A percentile compares a stretch with the other conserved stretches of the same genome.
phyloP scores from a whole-genome alignment of 139 green algal species.

The Haematococcus lacustris region DNA sequence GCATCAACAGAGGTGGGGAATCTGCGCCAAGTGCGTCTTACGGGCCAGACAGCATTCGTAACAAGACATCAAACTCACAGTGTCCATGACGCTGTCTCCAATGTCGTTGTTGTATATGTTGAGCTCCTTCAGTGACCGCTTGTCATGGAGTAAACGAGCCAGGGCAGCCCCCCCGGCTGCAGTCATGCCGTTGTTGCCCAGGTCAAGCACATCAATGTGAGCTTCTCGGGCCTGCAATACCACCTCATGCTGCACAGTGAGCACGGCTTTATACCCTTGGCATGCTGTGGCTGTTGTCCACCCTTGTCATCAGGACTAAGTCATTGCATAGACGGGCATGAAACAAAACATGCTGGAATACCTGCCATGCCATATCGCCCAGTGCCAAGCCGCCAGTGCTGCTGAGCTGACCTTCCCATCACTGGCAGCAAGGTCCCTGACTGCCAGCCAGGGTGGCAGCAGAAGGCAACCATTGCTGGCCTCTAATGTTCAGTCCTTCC shows the following conservation, averaged over 20 bases:
- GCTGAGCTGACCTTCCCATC: no score
- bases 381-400: no score
- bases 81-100: slow-evolving; percentile 61
- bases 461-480: no score
- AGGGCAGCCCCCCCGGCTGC: slow-evolving; percentile 57
- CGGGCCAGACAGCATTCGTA: not conserved
- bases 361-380: no score
- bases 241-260: not conserved
- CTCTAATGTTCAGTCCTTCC: no score
- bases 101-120: slow-evolving; percentile 98
- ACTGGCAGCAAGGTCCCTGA: no score
- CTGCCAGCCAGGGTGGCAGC: no score
- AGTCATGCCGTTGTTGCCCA: slow-evolving; percentile 89
- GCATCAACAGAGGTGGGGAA: not conserved
- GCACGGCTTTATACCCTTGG: no score
- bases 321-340: no score
- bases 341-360: no score
- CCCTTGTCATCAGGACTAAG: no score
- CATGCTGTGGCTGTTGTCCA: no score
- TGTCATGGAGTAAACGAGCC: slow-evolving; percentile 60
- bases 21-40: not conserved
- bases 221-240: slow-evolving; percentile 31
- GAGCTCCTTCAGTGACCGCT: slow-evolving; percentile 63
- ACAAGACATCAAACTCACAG: slow-evolving; percentile 28
- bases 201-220: slow-evolving; percentile 67